Conservation (phyloP, 176 grass and related monocot species). For the Tillandsia leiboldiana region DNA sequence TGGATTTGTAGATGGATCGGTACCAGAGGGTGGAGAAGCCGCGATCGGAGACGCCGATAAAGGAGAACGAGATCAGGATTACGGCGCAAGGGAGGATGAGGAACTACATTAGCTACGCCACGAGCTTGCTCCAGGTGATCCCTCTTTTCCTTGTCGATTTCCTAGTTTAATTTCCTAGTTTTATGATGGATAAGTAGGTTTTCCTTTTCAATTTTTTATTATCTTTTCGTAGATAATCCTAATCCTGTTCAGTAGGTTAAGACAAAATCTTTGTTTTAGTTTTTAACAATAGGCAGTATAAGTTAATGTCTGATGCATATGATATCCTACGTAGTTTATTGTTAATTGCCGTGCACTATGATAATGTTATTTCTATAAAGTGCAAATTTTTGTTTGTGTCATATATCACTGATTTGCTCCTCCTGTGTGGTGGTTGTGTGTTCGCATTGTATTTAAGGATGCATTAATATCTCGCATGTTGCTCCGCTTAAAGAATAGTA, state of each 20-base stretch:
- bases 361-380: no score
- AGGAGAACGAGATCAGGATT: conserved; percentile 61
- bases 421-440: no score
- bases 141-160: background rate
- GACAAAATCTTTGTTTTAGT: background rate
- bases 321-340: background rate
- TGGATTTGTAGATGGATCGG: conserved; percentile 34
- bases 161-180: background rate
- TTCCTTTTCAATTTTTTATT: background rate
- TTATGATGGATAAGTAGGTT: background rate
- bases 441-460: no score
- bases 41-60: conserved; percentile 41
- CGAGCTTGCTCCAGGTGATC: conserved; percentile 43
- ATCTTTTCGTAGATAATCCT: conserved; percentile 3
- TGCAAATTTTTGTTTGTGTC: no score
- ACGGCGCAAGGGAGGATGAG: conserved; percentile 51
- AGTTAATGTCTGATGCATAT: background rate
- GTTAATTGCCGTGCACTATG: no score
- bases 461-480: no score
- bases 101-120: conserved; percentile 65
- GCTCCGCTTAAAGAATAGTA: no score
- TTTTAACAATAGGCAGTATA: background rate
- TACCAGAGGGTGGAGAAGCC: conserved; percentile 65
- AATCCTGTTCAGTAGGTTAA: background rate
- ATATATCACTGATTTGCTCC: no score